A percentile compares a stretch with the other conserved stretches of the same genome.
Evolutionary conservation across 495 filamentous ascomycete species (phyloP).

Genomic region (Zalerion maritima): DNA sequence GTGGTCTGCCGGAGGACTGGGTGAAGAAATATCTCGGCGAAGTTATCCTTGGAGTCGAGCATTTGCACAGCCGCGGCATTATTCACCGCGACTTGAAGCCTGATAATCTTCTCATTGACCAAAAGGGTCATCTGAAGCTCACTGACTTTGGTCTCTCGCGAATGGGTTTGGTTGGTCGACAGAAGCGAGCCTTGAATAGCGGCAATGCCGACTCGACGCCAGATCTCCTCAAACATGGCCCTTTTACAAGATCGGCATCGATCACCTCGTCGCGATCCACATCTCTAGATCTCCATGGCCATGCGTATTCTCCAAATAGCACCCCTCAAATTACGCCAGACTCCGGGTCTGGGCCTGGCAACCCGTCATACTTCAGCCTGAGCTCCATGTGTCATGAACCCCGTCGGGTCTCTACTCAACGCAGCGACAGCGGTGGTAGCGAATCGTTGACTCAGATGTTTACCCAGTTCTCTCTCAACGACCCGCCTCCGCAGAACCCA

Average conservation of each 20-base stretch:
- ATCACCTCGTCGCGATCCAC: conserved; percentile 89
- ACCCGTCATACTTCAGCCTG: conserved; percentile 90
- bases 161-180: conserved; percentile 92
- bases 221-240: conserved; percentile 81
- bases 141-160: conserved; percentile 95
- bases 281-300: conserved; percentile 78
- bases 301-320: conserved; percentile 53
- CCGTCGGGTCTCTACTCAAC: conserved; percentile 67
- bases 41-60: conserved; percentile 87
- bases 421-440: conserved; percentile 83
- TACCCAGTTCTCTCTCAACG: conserved; percentile 65
- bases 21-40: conserved; percentile 92
- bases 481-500: conserved; percentile 44
- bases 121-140: conserved; percentile 89
- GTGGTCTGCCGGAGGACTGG: conserved; percentile 89
- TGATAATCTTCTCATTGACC: conserved; percentile 93
- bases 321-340: conserved; percentile 88
- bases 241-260: conserved; percentile 73
- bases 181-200: conserved; percentile 80
- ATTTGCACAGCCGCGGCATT: conserved; percentile 86
- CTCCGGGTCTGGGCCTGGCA: conserved; percentile 40
- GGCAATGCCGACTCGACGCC: conserved; percentile 63
- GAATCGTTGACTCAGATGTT: conserved; percentile 78
- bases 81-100: conserved; percentile 95
- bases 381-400: conserved; percentile 55